These are phyloP conservation scores for Seiridium unicorne DNA, from an alignment of 2,329 filamentous ascomycete species.

Conservation along the genomic window DNA sequence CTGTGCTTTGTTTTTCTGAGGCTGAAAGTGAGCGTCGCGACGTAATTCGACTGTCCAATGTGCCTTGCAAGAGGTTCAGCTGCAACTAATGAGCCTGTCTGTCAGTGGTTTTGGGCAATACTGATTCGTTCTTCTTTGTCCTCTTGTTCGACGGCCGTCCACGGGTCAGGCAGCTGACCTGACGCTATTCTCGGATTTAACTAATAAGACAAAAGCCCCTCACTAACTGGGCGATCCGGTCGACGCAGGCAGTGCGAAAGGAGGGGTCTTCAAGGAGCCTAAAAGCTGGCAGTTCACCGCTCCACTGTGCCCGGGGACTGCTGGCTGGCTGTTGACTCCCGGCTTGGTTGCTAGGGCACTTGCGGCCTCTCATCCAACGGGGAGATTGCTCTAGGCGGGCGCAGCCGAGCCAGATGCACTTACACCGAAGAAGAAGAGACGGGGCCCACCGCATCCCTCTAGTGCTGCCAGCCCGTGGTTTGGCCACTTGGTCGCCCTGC, in stretches of 20 bases:
- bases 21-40: too few relatives aligned
- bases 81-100: too few relatives aligned
- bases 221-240: background rate
- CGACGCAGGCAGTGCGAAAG: background rate
- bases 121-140: too few relatives aligned
- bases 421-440: constrained; percentile 6
- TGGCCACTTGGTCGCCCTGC: too few relatives aligned
- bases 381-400: constrained; percentile 2
- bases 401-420: constrained; percentile 7
- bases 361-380: background rate
- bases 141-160: too few relatives aligned
- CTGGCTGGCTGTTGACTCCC: background rate
- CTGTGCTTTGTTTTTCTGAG: too few relatives aligned
- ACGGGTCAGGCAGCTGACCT: background rate
- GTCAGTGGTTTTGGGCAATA: too few relatives aligned
- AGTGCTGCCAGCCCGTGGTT: background rate
- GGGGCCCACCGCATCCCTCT: background rate
- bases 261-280: background rate
- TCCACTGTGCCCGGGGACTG: too few relatives aligned
- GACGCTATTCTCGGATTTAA: background rate
- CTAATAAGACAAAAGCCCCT: background rate
- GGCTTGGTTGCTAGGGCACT: constrained; percentile 1
- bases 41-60: too few relatives aligned
- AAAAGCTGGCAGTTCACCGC: too few relatives aligned
- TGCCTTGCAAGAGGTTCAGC: too few relatives aligned